Percentiles rank a stretch among this genome's conserved stretches.
These are phyloP conservation scores for Neolentinus lepideus DNA, from an alignment of 1,284 basidiomycete species.

Conservation along the genomic window DNA sequence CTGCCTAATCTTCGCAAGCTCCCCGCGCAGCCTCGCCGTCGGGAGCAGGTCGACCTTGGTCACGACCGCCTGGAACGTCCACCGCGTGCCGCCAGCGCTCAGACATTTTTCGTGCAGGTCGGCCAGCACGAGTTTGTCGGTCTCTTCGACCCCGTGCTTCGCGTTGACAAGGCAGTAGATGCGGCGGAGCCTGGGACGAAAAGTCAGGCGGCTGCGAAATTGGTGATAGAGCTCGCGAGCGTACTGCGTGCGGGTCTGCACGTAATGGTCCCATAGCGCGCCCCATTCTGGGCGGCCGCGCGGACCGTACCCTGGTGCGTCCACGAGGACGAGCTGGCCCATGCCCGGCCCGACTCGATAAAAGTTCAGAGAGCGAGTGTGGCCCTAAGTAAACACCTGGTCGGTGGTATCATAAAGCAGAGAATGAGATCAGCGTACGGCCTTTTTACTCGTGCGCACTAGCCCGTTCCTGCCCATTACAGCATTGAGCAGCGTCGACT, in stretches of 20 bases:
- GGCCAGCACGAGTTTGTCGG: conserved; percentile 54
- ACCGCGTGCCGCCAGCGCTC: conserved; percentile 29
- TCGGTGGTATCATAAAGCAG: conserved; percentile 1
- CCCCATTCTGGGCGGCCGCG: conserved; percentile 72
- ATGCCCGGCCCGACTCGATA: conserved; percentile 51
- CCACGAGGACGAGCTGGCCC: conserved; percentile 58
- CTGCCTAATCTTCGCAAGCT: conserved; percentile 20
- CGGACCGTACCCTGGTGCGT: conserved; percentile 72
- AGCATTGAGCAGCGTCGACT: conserved; percentile 66
- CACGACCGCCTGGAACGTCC: conserved; percentile 62
- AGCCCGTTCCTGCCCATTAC: conserved; percentile 51
- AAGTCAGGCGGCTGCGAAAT: not conserved
- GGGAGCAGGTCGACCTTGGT: conserved; percentile 60
- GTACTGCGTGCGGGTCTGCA: conserved; percentile 52
- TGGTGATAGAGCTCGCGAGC: conserved; percentile 17
- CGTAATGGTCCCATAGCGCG: conserved; percentile 53
- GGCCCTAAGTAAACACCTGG: conserved; percentile 43
- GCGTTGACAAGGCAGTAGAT: conserved; percentile 67
- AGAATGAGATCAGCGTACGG: conserved; percentile 35
- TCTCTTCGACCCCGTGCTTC: conserved; percentile 48
- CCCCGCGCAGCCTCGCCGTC: conserved; percentile 20
- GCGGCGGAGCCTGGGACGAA: conserved; percentile 44
- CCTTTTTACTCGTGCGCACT: conserved; percentile 57
- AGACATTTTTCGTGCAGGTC: conserved; percentile 36
- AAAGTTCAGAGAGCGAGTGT: conserved; percentile 64